Percentiles rank a stretch among this genome's conserved stretches.
Evolutionary conservation across 2,329 filamentous ascomycete species (phyloP).

Genomic region (Fusarium coicis): DNA sequence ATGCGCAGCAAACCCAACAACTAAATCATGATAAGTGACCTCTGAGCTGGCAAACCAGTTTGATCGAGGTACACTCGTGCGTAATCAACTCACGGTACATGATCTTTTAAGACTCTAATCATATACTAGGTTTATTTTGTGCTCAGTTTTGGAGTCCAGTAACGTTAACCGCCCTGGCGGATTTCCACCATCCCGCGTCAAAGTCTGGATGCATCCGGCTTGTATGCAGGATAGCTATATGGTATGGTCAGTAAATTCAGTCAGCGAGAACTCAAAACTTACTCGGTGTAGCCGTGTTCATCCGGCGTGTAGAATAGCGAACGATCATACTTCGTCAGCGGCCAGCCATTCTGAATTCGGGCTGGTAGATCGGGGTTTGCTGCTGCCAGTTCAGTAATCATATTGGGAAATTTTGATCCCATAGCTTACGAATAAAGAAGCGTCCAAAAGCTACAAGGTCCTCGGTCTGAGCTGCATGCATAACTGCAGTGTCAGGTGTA

Average conservation of each 20-base stretch:
- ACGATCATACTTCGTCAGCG: constrained; percentile 36
- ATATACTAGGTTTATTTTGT: not conserved
- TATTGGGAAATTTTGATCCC: not conserved
- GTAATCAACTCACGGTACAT: not conserved
- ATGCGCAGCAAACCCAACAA: not conserved
- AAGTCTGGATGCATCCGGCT: constrained; percentile 17
- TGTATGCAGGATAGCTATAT: constrained; percentile 30
- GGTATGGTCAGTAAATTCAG: not conserved
- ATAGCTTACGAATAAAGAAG: constrained; percentile 44
- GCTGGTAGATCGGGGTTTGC: constrained; percentile 42
- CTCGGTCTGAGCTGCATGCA: constrained; percentile 47
- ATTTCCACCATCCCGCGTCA: not conserved
- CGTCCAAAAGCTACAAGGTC: constrained; percentile 50
- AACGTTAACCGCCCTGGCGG: not conserved
- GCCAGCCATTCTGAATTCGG: constrained; percentile 40
- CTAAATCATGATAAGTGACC: not conserved
- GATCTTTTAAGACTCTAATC: not conserved
- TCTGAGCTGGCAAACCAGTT: not conserved
- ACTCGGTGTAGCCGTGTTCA: constrained; percentile 39
- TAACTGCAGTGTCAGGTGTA: constrained; percentile 42
- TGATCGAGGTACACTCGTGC: not conserved
- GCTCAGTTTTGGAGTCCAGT: not conserved
- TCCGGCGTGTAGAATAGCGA: constrained; percentile 35
- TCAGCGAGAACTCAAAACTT: not conserved
- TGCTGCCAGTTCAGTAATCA: constrained; percentile 13